Evolutionary conservation across 768 basidiomycete genomes (phyloP), one percentile per base, ranked within the genome.

Genomic region (Boletus subparvulus): DNA sequence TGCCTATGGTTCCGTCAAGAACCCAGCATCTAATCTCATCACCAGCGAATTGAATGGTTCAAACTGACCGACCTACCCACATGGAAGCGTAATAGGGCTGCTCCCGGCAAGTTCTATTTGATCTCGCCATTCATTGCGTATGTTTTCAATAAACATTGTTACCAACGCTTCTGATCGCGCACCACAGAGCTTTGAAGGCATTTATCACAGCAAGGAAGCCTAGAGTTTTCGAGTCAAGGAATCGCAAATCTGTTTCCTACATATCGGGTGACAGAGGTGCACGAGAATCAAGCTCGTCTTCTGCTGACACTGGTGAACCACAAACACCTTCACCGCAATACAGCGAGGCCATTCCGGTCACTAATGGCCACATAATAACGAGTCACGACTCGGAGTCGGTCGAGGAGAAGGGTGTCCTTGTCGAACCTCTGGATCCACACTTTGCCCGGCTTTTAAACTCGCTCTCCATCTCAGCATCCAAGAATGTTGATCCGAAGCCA

Each of bases 1-100:
- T 70, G 50, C 14, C 24, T 24, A 44, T 41, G 26, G 17, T 61
- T 39, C 55, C 40, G 46, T 46, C 42, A 14, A 39, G 54, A 48
- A 32, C 36, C 21, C 47, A 37, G 45, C 28, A 36, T 56, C 60
- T 65, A 39, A 59, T 50, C 55, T 33, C 36, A n/a, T 52, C 21
- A 43, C 37, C 68, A 98, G 95, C 92, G 92, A 78, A 98, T 98
- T 63, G 88, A 94, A 69, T 99, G 97, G 97, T 97, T 97, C 73
- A 84, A 78, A 57, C 76, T 98, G 49, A 78, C 80, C 19, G 94
- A 98, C 69, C 77, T 99, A 10, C 97, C 96, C 1, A 94, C 92
- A 1, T 99, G 95, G 95, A 93, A 83, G 69, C 84, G 84, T 64
- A 88, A 82, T 68, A 90, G 82, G 66, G 76, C 80, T 36, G 77